Conservation (phyloP, 2,329 filamentous ascomycete species). For the Erysiphe pulchra region DNA sequence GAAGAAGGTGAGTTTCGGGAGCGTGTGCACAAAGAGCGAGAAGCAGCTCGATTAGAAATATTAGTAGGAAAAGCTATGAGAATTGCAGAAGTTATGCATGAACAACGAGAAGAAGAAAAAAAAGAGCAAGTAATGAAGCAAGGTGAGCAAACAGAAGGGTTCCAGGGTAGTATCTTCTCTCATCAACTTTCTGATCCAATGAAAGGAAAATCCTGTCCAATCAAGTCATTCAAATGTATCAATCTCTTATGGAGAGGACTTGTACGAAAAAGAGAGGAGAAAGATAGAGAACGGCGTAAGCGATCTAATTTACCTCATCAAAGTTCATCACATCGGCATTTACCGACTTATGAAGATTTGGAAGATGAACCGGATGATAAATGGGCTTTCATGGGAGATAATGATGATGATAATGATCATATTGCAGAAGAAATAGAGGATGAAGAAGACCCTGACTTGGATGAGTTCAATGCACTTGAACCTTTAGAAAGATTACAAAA, state of each 20-base stretch:
- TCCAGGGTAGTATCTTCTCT: too few relatives aligned
- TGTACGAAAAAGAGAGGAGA: constrained; percentile 40
- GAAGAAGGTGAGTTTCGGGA: constrained; percentile 50
- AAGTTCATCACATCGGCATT: constrained; percentile 24
- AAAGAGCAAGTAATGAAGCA: neutral
- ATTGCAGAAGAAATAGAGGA: constrained; percentile 38
- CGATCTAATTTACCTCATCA: constrained; percentile 30
- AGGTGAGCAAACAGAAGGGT: too few relatives aligned
- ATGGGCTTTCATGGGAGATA: constrained; percentile 33
- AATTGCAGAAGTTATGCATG: constrained; percentile 46
- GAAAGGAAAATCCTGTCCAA: constrained; percentile 11
- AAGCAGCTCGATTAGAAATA: constrained; percentile 40
- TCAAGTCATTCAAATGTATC: constrained; percentile 35
- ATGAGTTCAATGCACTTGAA: constrained; percentile 49
- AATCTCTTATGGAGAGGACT: constrained; percentile 61
- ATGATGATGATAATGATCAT: constrained; percentile 26
- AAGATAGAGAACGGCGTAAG: constrained; percentile 39
- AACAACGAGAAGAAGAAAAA: constrained; percentile 8
- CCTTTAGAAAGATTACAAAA: constrained; percentile 37
- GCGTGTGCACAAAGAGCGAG: constrained; percentile 41
- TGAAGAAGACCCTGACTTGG: constrained; percentile 55
- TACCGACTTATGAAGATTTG: constrained; percentile 41
- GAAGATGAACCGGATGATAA: constrained; percentile 50
- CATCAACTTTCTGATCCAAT: neutral
- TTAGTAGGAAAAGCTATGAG: constrained; percentile 58